These are phyloP conservation scores for Silene latifolia DNA, from an alignment of 148 eudicot species.

Conservation along the genomic window DNA sequence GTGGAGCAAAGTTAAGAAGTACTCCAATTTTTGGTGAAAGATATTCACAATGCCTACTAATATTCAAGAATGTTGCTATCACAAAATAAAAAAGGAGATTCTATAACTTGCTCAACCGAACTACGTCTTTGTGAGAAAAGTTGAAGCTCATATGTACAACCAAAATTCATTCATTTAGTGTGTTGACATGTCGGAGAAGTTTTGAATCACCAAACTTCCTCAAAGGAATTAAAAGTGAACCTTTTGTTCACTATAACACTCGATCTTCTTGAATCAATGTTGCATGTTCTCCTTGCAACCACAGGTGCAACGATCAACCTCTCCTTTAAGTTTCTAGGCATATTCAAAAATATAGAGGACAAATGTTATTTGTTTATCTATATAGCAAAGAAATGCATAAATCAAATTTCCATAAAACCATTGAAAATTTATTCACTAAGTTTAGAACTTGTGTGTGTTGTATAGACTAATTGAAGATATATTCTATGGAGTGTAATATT, in stretches of 20 bases:
- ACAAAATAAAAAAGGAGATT: too few relatives aligned
- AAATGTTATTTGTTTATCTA: not conserved
- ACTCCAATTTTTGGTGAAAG: not conserved
- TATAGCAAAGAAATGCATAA: too few relatives aligned
- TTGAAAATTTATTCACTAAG: too few relatives aligned
- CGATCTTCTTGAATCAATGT: not conserved
- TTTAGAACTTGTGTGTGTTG: too few relatives aligned
- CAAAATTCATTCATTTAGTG: constrained; percentile 9
- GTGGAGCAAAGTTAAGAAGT: not conserved
- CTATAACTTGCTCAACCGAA: not conserved
- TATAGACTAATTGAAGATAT: too few relatives aligned
- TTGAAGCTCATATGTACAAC: constrained; percentile 1
- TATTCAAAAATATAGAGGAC: not conserved
- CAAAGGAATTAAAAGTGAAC: not conserved
- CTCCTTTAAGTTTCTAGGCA: constrained; percentile 44
- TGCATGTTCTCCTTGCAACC: constrained; percentile 41
- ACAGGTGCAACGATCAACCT: constrained; percentile 48
- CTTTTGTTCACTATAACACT: not conserved
- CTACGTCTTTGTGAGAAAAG: not conserved
- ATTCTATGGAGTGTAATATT: too few relatives aligned
- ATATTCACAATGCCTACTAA: constrained; percentile 11
- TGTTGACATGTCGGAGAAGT: not conserved
- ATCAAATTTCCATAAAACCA: too few relatives aligned
- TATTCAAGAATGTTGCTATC: not conserved
- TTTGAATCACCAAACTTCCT: not conserved